phyloP scores from a whole-genome alignment of 1,139 yeast species.

The Suhomyces guaymorum region DNA sequence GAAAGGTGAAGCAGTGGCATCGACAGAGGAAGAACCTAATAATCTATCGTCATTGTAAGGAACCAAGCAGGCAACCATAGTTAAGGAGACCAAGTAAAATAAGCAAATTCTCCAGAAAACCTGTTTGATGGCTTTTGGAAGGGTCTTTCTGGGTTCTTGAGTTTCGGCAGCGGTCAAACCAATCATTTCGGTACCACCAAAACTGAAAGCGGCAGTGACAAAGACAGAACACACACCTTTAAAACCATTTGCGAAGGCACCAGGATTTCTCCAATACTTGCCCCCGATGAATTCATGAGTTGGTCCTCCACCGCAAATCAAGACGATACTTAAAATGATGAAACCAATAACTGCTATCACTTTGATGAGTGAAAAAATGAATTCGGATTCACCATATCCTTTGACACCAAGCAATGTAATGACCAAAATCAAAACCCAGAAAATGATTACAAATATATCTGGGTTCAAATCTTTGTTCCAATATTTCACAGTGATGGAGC shows the following conservation, averaged over 20 bases:
- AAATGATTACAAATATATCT: conserved; percentile 41
- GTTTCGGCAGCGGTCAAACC: conserved; percentile 53
- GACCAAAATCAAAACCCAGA: conserved; percentile 36
- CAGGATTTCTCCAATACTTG: conserved; percentile 41
- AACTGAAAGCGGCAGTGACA: conserved; percentile 30
- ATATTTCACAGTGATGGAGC: conserved; percentile 41
- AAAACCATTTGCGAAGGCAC: conserved; percentile 45
- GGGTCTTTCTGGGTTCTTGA: conserved; percentile 44
- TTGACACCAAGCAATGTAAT: conserved; percentile 44
- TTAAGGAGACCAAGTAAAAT: conserved; percentile 53
- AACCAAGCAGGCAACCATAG: conserved; percentile 48
- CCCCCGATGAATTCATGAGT: conserved; percentile 26
- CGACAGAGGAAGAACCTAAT: conserved; percentile 41
- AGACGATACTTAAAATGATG: conserved; percentile 42
- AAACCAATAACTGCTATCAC: conserved; percentile 44
- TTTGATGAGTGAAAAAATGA: conserved; percentile 38
- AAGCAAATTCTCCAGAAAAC: conserved; percentile 71
- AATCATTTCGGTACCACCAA: conserved; percentile 43
- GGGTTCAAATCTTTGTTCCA: conserved; percentile 42
- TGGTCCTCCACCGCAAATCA: conserved; percentile 43
- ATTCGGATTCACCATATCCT: conserved; percentile 50
- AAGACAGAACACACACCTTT: conserved; percentile 50
- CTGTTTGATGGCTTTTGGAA: conserved; percentile 75
- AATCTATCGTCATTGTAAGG: conserved; percentile 39
- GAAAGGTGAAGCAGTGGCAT: conserved; percentile 60